Base-by-base conservation (phyloP, 352 stramenopile genomes). In the Globisporangium perplexum region DNA sequence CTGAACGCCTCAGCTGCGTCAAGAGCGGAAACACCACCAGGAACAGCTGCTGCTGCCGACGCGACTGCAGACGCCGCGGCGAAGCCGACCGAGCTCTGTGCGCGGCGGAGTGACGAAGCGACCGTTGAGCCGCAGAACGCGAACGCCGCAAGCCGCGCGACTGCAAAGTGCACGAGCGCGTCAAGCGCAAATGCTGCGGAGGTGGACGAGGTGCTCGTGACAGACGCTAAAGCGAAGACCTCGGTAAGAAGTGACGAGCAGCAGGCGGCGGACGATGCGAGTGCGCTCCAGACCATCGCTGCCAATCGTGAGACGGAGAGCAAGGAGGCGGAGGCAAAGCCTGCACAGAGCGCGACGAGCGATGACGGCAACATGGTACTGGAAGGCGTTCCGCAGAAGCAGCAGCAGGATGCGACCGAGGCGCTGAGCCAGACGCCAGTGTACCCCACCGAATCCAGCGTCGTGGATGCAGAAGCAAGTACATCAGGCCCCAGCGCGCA, bases 51-150 rank as follows among this genome's bases (percentile, higher is more conserved):
- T 18, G 17, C 8, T 12, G n/a, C 17, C n/a, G n/a, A 49, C 41
- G 39, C 15, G 28, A n/a, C 10, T 55, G 26, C 50, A 30, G 12
- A 46, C 41, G 20, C 23, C 14, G 41, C 41, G 41, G 10, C 41
- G 12, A 46, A 46, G n/a, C 3, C 1, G 6, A n/a, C 20, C 8
- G 41, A 46, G 41, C n/a, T 8, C 39, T 26, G 15, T 11, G 7
- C 11, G 39, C n/a, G 5, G 39, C 39, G 11, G 4, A 28, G 7
- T 6, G 35, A 33, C 18, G 47, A 54, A 17, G 54, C 45, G 36
- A 42, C 46, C 35, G 45, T 60, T 53, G 54, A 18, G 7, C 2
- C n/a, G 2, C n/a, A 36, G 3, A 7, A 60, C 54, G 26, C 48
- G 46, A 41, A 49, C 7, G 46, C 23, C 10, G 20, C 28, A 4